Evolutionary conservation across 1,284 basidiomycete species (phyloP).

Genomic region (Neonothopanus nambi): DNA sequence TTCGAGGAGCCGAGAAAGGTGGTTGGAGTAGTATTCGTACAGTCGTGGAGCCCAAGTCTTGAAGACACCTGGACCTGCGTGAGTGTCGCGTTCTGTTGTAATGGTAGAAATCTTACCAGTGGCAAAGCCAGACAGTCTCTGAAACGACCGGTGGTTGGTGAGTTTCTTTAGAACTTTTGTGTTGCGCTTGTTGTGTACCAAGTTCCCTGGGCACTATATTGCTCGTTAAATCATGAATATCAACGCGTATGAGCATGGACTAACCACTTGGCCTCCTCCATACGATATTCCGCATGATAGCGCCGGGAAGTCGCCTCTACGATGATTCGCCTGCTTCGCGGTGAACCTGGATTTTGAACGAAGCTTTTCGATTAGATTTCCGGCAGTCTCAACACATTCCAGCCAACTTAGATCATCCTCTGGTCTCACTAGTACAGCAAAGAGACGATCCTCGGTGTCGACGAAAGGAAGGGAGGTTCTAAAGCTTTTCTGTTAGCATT

Average conservation of each 20-base stretch:
- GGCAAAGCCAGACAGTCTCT: constrained; percentile 1
- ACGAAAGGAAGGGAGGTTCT: background rate
- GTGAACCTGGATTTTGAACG: background rate
- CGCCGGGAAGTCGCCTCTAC: constrained; percentile 10
- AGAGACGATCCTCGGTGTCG: background rate
- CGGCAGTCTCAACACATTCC: background rate
- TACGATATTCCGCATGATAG: constrained; percentile 7
- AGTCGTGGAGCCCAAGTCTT: constrained; percentile 3
- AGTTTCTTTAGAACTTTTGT: background rate
- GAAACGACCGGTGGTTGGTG: background rate
- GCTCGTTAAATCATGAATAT: background rate
- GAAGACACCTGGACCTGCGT: background rate
- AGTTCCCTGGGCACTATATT: constrained; percentile 1
- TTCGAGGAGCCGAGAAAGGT: constrained; percentile 11
- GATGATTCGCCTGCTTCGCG: background rate
- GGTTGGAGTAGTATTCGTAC: background rate
- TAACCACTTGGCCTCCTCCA: constrained; percentile 12
- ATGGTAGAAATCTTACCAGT: background rate
- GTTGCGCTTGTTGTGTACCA: background rate
- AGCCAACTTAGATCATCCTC: background rate
- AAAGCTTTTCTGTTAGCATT: background rate
- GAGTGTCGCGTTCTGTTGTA: no score
- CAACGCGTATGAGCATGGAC: background rate
- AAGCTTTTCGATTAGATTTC: background rate
- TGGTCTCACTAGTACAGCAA: background rate